These are phyloP conservation scores for Basidiobolus meristosporus DNA, from an alignment of 371 early-diverging fungal genomes.

Conservation along the genomic window DNA sequence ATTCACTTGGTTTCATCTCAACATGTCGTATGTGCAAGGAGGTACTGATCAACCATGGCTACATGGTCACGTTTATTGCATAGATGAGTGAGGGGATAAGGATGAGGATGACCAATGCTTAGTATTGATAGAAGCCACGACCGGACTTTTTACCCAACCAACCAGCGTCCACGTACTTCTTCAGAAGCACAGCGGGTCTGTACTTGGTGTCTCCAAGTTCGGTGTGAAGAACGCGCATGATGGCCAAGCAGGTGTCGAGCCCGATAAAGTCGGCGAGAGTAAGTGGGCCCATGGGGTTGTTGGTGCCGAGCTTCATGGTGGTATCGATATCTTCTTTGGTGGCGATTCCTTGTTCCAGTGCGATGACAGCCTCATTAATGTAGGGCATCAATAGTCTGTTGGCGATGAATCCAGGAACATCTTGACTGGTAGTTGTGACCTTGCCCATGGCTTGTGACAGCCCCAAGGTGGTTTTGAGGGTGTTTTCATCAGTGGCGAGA, in stretches of 20 bases:
- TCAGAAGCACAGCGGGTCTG: slow-evolving; percentile 78
- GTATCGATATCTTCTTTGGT: slow-evolving; percentile 91
- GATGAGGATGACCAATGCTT: no score
- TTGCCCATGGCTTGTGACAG: slow-evolving; percentile 83
- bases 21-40: no score
- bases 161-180: slow-evolving; percentile 92
- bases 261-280: slow-evolving; percentile 96
- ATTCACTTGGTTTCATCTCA: no score
- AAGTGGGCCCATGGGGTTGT: slow-evolving; percentile 95
- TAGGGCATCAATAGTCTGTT: slow-evolving; percentile 96
- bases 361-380: slow-evolving; percentile 90
- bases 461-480: slow-evolving; percentile 47
- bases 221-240: slow-evolving; percentile 83
- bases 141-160: slow-evolving; percentile 89
- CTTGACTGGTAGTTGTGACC: slow-evolving; percentile 65
- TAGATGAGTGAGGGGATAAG: no score
- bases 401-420: slow-evolving; percentile 94
- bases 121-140: slow-evolving; percentile 76
- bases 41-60: no score
- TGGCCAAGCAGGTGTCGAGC: slow-evolving; percentile 90
- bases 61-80: no score
- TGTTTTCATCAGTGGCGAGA: slow-evolving; percentile 52
- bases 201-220: slow-evolving; percentile 95
- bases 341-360: slow-evolving; percentile 78
- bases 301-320: slow-evolving; percentile 93